A percentile compares a stretch with the other conserved stretches of the same genome.
Conservation (phyloP, 345 rosid genomes). For the Balakata baccata region DNA sequence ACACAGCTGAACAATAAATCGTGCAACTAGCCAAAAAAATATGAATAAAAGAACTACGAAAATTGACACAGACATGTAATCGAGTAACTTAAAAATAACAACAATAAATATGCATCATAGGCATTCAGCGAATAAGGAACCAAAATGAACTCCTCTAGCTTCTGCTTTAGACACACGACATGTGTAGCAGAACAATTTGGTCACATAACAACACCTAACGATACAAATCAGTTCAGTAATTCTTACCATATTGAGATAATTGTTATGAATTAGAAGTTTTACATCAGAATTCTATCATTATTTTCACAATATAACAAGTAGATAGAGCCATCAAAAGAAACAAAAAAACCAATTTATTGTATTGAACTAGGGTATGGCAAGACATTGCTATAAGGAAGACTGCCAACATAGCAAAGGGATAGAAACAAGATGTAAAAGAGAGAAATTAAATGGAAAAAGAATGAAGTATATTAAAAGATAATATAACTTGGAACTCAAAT, state of each 20-base stretch:
- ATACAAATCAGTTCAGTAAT: too few relatives aligned
- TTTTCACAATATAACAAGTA: background rate
- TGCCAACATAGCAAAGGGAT: background rate
- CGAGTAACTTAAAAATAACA: background rate
- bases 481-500: background rate
- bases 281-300: background rate
- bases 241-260: background rate
- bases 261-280: background rate
- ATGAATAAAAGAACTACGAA: too few relatives aligned
- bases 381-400: background rate
- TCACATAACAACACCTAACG: background rate
- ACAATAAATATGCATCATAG: background rate
- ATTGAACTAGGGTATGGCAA: background rate
- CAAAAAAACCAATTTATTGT: background rate
- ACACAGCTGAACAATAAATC: background rate
- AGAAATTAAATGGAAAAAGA: background rate
- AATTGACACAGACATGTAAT: too few relatives aligned
- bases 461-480: too few relatives aligned
- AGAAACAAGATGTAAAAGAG: background rate
- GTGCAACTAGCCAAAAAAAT: too few relatives aligned
- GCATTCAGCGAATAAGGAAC: background rate
- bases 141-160: background rate
- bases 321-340: background rate
- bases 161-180: background rate
- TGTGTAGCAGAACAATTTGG: too few relatives aligned